phyloP scores from a whole-genome alignment of 352 stramenopile genomes.

The Phytopythium ostracodes region DNA sequence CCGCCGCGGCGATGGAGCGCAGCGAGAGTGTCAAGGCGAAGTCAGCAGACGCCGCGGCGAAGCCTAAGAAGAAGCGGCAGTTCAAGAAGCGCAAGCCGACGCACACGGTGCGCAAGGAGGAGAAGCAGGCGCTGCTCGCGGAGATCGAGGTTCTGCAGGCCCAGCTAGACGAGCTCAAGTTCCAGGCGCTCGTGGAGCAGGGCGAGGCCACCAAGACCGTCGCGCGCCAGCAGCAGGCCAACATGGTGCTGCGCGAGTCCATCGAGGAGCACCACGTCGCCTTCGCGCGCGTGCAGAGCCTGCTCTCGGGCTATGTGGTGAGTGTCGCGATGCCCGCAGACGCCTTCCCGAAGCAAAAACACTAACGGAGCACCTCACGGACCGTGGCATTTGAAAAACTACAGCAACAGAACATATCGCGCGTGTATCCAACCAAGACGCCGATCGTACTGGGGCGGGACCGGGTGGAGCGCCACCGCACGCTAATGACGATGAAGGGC shows the following conservation, averaged over 20 bases:
- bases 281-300: slow-evolving; percentile 24
- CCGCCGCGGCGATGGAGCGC: neutral
- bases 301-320: slow-evolving; percentile 19
- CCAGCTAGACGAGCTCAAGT: slow-evolving; percentile 32
- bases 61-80: slow-evolving; percentile 20
- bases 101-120: slow-evolving; percentile 40
- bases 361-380: neutral
- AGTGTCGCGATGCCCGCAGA: neutral
- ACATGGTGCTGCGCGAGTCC: slow-evolving; percentile 18
- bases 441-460: slow-evolving; percentile 29
- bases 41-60: neutral
- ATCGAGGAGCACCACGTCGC: slow-evolving; percentile 32
- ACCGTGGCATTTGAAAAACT: too few species aligned
- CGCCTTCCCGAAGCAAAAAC: neutral
- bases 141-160: slow-evolving; percentile 29
- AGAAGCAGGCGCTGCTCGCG: slow-evolving; percentile 24
- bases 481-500: slow-evolving; percentile 21
- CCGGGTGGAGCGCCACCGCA: slow-evolving; percentile 18
- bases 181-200: slow-evolving; percentile 18
- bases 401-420: slow-evolving; percentile 17
- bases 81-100: slow-evolving; percentile 46
- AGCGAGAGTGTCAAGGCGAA: neutral
- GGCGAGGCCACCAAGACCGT: slow-evolving; percentile 10
- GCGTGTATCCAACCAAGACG: slow-evolving; percentile 29
- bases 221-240: slow-evolving; percentile 3